phyloP scores from a whole-genome alignment of 345 rosid genomes.

The Hibiscus tridactylites region DNA sequence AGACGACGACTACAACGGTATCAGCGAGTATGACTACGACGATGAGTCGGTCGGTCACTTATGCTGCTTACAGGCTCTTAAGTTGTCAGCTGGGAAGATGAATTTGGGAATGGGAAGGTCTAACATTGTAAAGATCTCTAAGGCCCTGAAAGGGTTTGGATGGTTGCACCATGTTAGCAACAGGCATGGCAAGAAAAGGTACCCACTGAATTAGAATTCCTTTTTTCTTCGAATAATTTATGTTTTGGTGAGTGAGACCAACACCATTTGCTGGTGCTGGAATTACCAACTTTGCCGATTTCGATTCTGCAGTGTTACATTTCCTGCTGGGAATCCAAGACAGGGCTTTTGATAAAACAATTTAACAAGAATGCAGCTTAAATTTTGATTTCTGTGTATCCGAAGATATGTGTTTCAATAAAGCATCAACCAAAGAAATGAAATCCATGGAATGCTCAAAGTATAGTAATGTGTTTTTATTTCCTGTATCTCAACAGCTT shows the following conservation, averaged over 20 bases:
- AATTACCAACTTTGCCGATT: too few relatives aligned
- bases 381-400: too few relatives aligned
- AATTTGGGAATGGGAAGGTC: slow-evolving; percentile 82
- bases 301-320: too few relatives aligned
- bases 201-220: slow-evolving; percentile 8
- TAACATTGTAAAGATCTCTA: slow-evolving; percentile 56
- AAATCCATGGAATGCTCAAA: too few relatives aligned
- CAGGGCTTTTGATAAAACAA: too few relatives aligned
- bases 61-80: slow-evolving; percentile 86
- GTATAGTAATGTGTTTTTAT: too few relatives aligned
- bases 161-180: slow-evolving; percentile 52
- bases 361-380: too few relatives aligned
- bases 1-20: slow-evolving; percentile 5
- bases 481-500: too few relatives aligned
- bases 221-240: background rate
- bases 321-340: too few relatives aligned
- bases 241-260: background rate
- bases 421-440: too few relatives aligned
- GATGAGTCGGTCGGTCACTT: slow-evolving; percentile 43
- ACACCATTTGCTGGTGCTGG: too few relatives aligned
- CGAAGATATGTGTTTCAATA: too few relatives aligned
- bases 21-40: slow-evolving; percentile 17
- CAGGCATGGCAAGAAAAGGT: slow-evolving; percentile 43
- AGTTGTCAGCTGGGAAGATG: slow-evolving; percentile 87
- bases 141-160: slow-evolving; percentile 72